Percentiles rank a stretch among this genome's conserved stretches.
These are phyloP conservation scores for Aspergillus diversus DNA, from an alignment of 495 filamentous ascomycete genomes.

Conservation along the genomic window DNA sequence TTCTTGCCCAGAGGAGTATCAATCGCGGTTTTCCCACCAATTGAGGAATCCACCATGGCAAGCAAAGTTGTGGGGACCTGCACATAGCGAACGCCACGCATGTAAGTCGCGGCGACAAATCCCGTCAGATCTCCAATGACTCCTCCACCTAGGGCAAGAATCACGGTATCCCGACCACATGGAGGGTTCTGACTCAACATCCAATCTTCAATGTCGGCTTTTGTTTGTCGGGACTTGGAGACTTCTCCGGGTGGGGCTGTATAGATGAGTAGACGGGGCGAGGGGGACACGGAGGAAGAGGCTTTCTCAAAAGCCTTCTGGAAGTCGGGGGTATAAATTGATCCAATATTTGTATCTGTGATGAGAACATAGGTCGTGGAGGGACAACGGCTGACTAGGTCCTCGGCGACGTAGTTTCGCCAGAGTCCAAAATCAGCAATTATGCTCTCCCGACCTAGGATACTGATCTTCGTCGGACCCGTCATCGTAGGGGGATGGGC, in stretches of 20 bases:
- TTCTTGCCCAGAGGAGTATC: slow-evolving; percentile 98
- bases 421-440: slow-evolving; percentile 92
- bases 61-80: slow-evolving; percentile 95
- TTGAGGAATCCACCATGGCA: slow-evolving; percentile 97
- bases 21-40: slow-evolving; percentile 98
- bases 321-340: slow-evolving; percentile 79
- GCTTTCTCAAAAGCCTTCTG: slow-evolving; percentile 66
- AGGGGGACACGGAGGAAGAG: slow-evolving; percentile 53
- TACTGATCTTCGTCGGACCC: slow-evolving; percentile 54
- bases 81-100: slow-evolving; percentile 94
- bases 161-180: slow-evolving; percentile 91
- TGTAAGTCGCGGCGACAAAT: slow-evolving; percentile 96
- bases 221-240: slow-evolving; percentile 89
- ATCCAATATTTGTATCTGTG: slow-evolving; percentile 89
- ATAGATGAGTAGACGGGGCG: slow-evolving; percentile 77
- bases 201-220: slow-evolving; percentile 97
- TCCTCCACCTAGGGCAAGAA: slow-evolving; percentile 94
- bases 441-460: slow-evolving; percentile 76
- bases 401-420: slow-evolving; percentile 77
- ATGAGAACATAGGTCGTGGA: slow-evolving; percentile 95
- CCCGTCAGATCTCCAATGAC: slow-evolving; percentile 98
- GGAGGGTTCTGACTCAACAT: slow-evolving; percentile 74
- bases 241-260: slow-evolving; percentile 88
- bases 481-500: slow-evolving; percentile 33
- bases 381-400: slow-evolving; percentile 74